Evolutionary conservation across 2,329 filamentous ascomycete genomes (phyloP).

Genomic region (Ceratocystis lukuohia): DNA sequence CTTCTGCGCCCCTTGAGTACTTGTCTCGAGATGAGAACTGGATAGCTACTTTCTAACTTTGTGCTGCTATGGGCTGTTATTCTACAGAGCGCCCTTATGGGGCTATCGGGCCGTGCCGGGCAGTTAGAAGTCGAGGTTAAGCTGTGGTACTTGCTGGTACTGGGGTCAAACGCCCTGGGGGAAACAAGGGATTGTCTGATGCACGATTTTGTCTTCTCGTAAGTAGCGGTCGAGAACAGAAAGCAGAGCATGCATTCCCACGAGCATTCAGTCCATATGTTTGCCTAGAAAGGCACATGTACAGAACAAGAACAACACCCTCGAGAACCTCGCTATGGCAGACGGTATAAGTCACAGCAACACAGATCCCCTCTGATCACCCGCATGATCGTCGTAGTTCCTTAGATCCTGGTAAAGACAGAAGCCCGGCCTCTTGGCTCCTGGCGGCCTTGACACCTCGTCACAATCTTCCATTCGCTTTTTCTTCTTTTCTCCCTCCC

Average conservation of each 20-base stretch:
- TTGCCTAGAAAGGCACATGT: too few species aligned
- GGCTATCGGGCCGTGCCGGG: too few species aligned
- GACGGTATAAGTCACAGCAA: neutral
- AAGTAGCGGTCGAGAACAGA: too few species aligned
- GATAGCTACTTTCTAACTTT: neutral
- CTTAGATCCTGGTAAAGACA: neutral
- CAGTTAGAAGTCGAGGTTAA: too few species aligned
- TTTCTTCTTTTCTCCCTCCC: neutral
- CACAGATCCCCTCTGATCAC: neutral
- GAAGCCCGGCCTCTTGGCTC: neutral
- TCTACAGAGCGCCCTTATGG: too few species aligned
- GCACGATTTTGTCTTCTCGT: too few species aligned
- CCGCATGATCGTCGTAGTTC: neutral
- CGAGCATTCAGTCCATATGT: too few species aligned
- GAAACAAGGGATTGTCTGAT: too few species aligned
- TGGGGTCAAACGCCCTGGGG: neutral
- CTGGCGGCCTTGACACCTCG: neutral
- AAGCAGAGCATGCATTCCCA: too few species aligned
- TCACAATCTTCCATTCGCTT: neutral
- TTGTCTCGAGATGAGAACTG: neutral
- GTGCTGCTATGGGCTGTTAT: too few species aligned
- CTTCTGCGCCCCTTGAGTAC: too few species aligned
- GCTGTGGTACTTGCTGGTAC: neutral
- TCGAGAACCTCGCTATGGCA: neutral
- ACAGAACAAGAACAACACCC: too few species aligned